Conservation (phyloP, 2,329 filamentous ascomycete genomes). For the Penicillium decumbens region DNA sequence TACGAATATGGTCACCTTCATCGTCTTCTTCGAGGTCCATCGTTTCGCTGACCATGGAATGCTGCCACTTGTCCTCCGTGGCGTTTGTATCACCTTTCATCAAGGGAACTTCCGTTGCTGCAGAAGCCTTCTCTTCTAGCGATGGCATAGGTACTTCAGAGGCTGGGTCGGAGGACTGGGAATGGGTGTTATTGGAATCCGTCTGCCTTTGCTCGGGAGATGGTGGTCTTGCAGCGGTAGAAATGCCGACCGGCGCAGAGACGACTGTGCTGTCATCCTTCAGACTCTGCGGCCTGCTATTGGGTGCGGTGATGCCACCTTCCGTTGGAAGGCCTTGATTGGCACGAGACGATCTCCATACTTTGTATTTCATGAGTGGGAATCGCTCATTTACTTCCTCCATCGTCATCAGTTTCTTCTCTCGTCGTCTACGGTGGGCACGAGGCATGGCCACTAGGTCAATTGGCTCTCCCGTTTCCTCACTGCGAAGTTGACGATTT, state of each 20-base stretch:
- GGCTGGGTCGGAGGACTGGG: conserved; percentile 14
- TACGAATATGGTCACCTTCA: conserved; percentile 72
- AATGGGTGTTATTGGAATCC: conserved; percentile 14
- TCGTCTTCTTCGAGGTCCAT: conserved; percentile 65
- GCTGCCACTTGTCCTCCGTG: conserved; percentile 22
- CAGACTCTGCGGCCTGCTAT: conserved; percentile 67
- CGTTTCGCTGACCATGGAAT: conserved; percentile 38
- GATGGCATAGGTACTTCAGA: conserved; percentile 4
- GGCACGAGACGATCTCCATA: conserved; percentile 79
- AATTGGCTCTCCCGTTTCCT: conserved; percentile 82
- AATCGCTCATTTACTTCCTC: conserved; percentile 98
- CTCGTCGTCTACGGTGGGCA: conserved; percentile 77
- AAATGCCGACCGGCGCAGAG: conserved; percentile 21
- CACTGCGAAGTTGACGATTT: conserved; percentile 69
- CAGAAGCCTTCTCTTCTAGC: conserved; percentile 19
- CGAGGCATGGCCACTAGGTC: conserved; percentile 80
- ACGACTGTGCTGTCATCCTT: conserved; percentile 56
- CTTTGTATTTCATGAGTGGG: conserved; percentile 92
- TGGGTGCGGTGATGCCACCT: conserved; percentile 72
- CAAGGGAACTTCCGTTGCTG: background rate
- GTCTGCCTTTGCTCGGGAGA: conserved; percentile 18
- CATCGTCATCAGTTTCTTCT: conserved; percentile 99
- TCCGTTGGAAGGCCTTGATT: conserved; percentile 75
- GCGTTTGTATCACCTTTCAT: conserved; percentile 1
- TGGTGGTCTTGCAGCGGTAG: conserved; percentile 22